Conservation (phyloP, 352 stramenopile genomes). For the Blastocystis sp. region DNA sequence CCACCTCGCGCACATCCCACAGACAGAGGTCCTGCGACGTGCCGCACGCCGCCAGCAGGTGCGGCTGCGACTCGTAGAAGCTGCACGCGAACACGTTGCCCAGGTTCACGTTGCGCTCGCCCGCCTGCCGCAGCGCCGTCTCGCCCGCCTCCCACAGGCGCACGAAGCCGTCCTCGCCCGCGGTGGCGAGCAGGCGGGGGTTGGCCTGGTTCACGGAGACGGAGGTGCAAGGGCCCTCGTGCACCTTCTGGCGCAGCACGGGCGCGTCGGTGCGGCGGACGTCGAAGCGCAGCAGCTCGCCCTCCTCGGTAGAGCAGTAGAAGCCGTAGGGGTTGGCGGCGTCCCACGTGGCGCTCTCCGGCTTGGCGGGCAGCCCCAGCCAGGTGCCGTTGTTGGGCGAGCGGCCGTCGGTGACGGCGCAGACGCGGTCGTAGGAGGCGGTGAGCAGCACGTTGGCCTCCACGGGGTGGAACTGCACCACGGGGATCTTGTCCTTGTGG, state of each 20-base stretch:
- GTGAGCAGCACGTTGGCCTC: slow-evolving; percentile 88
- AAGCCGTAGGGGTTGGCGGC: slow-evolving; percentile 86
- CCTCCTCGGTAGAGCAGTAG: slow-evolving; percentile 88
- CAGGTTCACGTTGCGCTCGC: slow-evolving; percentile 86
- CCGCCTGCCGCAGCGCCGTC: slow-evolving; percentile 77
- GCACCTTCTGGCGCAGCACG: slow-evolving; percentile 14
- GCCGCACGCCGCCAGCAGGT: slow-evolving; percentile 83
- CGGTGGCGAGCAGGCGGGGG: slow-evolving; percentile 89
- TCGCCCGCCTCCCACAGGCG: slow-evolving; percentile 88
- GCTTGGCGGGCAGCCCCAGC: slow-evolving; percentile 80
- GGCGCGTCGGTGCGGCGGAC: slow-evolving; percentile 85
- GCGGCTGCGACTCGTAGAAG: slow-evolving; percentile 84
- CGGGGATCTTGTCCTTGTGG: slow-evolving; percentile 96
- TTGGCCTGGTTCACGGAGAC: slow-evolving; percentile 83
- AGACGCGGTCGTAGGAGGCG: slow-evolving; percentile 87
- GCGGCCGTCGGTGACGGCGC: slow-evolving; percentile 82
- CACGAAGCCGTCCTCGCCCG: slow-evolving; percentile 93
- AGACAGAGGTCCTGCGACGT: slow-evolving; percentile 82
- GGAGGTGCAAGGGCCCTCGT: slow-evolving; percentile 77
- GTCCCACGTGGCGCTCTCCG: slow-evolving; percentile 88
- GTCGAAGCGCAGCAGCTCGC: slow-evolving; percentile 88
- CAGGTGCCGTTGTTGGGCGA: slow-evolving; percentile 75
- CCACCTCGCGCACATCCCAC: slow-evolving; percentile 84
- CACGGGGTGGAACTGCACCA: slow-evolving; percentile 88
- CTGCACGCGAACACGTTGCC: slow-evolving; percentile 84